A percentile compares a stretch with the other conserved stretches of the same genome.
Conservation (phyloP, 2,329 filamentous ascomycete species). For the Aaosphaeria arxii region DNA sequence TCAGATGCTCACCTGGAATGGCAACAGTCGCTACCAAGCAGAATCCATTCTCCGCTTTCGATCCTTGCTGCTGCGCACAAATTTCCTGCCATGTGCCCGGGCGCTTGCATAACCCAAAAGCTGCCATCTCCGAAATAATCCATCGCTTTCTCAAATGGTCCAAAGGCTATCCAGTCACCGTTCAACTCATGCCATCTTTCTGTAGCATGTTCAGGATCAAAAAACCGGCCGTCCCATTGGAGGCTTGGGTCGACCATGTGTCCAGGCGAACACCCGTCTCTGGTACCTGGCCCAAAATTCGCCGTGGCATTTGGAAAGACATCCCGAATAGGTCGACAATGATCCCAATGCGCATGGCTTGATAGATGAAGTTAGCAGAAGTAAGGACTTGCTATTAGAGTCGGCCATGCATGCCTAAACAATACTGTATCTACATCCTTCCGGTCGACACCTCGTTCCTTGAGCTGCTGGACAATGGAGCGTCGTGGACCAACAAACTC, state of each 20-base stretch:
- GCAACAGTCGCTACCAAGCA: slow-evolving; percentile 34
- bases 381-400: slow-evolving; percentile 1
- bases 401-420: slow-evolving; percentile 25
- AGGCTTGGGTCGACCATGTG: slow-evolving; percentile 20
- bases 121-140: slow-evolving; percentile 40
- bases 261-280: slow-evolving; percentile 25
- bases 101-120: slow-evolving; percentile 38
- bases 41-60: slow-evolving; percentile 23
- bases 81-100: slow-evolving; percentile 39
- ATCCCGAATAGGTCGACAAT: slow-evolving; percentile 25
- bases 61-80: slow-evolving; percentile 32
- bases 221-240: slow-evolving; percentile 34
- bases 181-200: slow-evolving; percentile 24
- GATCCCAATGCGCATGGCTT: slow-evolving; percentile 35
- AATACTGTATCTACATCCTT: slow-evolving; percentile 23
- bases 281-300: slow-evolving; percentile 29
- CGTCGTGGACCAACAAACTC: slow-evolving; percentile 26
- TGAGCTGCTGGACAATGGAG: slow-evolving; percentile 25
- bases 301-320: slow-evolving; percentile 28
- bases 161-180: slow-evolving; percentile 30
- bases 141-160: slow-evolving; percentile 33
- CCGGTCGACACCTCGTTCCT: slow-evolving; percentile 15
- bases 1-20: slow-evolving; percentile 24
- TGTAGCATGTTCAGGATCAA: slow-evolving; percentile 26
- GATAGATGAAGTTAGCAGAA: neutral